Evolutionary conservation across 2,329 filamentous ascomycete genomes (phyloP).

Genomic region (Coniochaeta prunicola): DNA sequence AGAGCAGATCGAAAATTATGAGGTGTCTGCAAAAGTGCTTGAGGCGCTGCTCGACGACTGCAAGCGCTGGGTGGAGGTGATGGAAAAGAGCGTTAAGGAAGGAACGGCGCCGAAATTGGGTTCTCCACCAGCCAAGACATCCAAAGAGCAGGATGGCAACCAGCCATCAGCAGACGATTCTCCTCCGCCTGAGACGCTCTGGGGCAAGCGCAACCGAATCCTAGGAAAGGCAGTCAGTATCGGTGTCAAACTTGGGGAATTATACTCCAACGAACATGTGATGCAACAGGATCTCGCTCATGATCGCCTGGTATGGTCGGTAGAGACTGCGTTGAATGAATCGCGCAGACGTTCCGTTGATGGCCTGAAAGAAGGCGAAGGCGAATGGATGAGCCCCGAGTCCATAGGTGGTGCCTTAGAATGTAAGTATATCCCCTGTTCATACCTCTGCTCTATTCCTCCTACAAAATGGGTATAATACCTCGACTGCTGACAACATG

Average conservation of each 20-base stretch:
- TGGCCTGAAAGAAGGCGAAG: slow-evolving; percentile 63
- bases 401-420: slow-evolving; percentile 71
- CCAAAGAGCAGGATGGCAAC: slow-evolving; percentile 7
- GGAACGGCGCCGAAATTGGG: slow-evolving; percentile 31
- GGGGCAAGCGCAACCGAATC: slow-evolving; percentile 56
- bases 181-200: slow-evolving; percentile 37
- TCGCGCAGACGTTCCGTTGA: slow-evolving; percentile 58
- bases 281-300: slow-evolving; percentile 68
- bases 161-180: slow-evolving; percentile 13
- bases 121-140: slow-evolving; percentile 4
- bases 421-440: slow-evolving; percentile 31
- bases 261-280: slow-evolving; percentile 73
- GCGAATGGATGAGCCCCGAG: slow-evolving; percentile 61
- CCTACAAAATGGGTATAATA: background rate
- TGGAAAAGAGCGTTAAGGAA: slow-evolving; percentile 42
- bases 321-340: slow-evolving; percentile 73
- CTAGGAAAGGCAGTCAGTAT: slow-evolving; percentile 69
- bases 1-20: slow-evolving; percentile 65
- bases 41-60: slow-evolving; percentile 70
- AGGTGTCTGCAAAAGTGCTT: slow-evolving; percentile 66
- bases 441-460: background rate
- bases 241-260: slow-evolving; percentile 74
- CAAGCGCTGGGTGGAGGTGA: slow-evolving; percentile 48
- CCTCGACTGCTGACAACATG: slow-evolving; percentile 16
- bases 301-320: slow-evolving; percentile 68